Evolutionary conservation across 768 basidiomycete genomes (phyloP), one percentile per base, ranked within the genome.

Genomic region (Boletus sensibilis): DNA sequence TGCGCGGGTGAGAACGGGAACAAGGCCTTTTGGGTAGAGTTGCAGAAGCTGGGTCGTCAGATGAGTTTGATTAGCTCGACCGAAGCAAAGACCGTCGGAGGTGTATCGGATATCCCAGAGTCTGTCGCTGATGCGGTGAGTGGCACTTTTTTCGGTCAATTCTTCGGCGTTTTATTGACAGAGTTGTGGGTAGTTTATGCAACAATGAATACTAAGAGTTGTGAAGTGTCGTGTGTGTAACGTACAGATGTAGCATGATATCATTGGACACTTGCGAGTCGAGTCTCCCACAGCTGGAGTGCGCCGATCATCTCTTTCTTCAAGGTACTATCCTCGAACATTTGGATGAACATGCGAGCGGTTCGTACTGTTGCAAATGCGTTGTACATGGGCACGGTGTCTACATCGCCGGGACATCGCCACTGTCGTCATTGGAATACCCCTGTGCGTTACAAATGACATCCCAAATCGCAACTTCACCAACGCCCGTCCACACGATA

Each of bases 81-180:
- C 2, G 92, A 93, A 68, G 90, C 88, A 2, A 74, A 74, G 49
- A 72, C 78, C 55, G 65, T 80, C 46, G 86, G 87, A 20, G 86
- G 82, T 5, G 76, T 72, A 50, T 88, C 87, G 3, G 67, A 71
- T 6, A 67, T 90, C 10, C 76, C 81, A 2, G 88, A 88, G 53
- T 72, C 75, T 39, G 72, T 76, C 53, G 83, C 84, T 12, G 75
- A 75, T 47, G 69, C 78, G 74, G 90, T 91, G 61, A 59, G 79
- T 64, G 5, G 5, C 20, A 35, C 8, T 45, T 49, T 53, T 39
- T 34, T n/a, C 20, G 11, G 3, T 14, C n/a, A 3, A 2, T 31
- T 20, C n/a, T 4, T 40, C 2, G 4, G 6, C 25, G 7, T 53
- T 37, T 29, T 27, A 12, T 21, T 57, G 46, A 54, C 12, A 3